Conservation (phyloP, 768 basidiomycete species). For the Mycena kentingensis region DNA sequence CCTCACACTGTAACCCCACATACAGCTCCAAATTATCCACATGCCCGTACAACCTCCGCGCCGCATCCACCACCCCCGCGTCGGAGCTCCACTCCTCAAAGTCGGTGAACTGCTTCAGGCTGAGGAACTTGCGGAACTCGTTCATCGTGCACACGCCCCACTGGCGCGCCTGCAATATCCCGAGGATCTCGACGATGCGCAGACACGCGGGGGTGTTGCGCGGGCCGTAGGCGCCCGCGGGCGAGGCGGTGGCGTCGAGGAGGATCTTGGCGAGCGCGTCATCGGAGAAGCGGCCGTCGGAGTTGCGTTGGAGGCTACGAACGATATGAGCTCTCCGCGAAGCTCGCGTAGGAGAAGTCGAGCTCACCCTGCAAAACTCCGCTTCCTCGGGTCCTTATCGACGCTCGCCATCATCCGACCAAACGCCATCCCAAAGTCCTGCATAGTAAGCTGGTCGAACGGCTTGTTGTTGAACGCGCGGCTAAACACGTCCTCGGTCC, state of each 20-base stretch:
- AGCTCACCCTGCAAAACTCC: conserved; percentile 49
- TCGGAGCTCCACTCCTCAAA: conserved; percentile 61
- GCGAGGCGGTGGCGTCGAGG: conserved; percentile 45
- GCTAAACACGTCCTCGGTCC: conserved; percentile 52
- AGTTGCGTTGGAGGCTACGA: conserved; percentile 45
- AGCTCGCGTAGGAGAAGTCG: neutral
- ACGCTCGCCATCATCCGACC: conserved; percentile 21
- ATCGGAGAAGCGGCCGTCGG: conserved; percentile 53
- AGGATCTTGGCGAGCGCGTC: conserved; percentile 51
- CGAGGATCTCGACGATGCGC: conserved; percentile 56
- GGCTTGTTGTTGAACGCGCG: conserved; percentile 40
- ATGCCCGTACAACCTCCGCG: conserved; percentile 35
- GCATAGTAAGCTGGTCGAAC: conserved; percentile 33
- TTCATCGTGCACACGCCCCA: conserved; percentile 64
- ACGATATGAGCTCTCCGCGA: conserved; percentile 6
- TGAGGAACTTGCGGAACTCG: conserved; percentile 54
- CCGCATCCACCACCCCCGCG: conserved; percentile 41
- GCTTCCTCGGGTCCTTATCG: conserved; percentile 31
- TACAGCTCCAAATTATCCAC: conserved; percentile 44
- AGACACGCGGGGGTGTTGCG: conserved; percentile 49
- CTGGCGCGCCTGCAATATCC: conserved; percentile 52
- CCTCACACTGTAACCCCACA: conserved; percentile 47
- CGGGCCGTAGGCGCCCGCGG: conserved; percentile 50
- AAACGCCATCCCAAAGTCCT: conserved; percentile 28
- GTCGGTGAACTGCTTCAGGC: conserved; percentile 45